These are phyloP conservation scores for Lactarius trivialis DNA, from an alignment of 768 basidiomycete genomes.

Conservation along the genomic window DNA sequence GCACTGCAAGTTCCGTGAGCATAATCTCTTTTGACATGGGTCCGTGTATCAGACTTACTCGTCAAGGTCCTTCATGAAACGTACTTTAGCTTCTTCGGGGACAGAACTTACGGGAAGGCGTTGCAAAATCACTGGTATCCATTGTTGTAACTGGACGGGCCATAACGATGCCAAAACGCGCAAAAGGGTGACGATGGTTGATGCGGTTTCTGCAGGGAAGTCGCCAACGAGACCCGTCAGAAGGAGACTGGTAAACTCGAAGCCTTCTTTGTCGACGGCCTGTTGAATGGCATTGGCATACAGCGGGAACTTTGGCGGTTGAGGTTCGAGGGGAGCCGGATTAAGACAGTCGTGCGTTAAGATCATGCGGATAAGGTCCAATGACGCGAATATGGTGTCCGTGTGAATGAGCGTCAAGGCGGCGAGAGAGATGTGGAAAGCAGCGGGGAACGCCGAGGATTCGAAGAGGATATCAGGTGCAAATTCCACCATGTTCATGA, in stretches of 20 bases:
- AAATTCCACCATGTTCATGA: constrained; percentile 58
- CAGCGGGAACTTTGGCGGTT: constrained; percentile 52
- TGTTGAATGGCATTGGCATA: constrained; percentile 58
- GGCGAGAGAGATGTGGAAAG: constrained; percentile 69
- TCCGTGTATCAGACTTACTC: constrained; percentile 45
- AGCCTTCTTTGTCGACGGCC: constrained; percentile 65
- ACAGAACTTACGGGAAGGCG: constrained; percentile 55
- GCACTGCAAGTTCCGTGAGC: constrained; percentile 41
- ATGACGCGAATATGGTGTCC: constrained; percentile 72
- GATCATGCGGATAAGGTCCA: constrained; percentile 74
- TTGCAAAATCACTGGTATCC: constrained; percentile 68
- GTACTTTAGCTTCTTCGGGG: constrained; percentile 58
- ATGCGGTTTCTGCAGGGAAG: constrained; percentile 81
- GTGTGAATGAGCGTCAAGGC: constrained; percentile 77
- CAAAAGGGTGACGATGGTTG: constrained; percentile 71
- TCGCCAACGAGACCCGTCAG: constrained; percentile 76
- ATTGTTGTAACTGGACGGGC: constrained; percentile 59
- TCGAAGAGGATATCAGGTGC: constrained; percentile 74
- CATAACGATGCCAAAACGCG: constrained; percentile 61
- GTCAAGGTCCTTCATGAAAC: constrained; percentile 68
- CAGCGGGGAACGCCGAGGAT: constrained; percentile 68
- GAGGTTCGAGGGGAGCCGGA: constrained; percentile 34
- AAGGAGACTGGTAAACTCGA: constrained; percentile 58
- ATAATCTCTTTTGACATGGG: constrained; percentile 4
- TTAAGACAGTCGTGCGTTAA: constrained; percentile 68